Base-by-base conservation (phyloP, 352 stramenopile species). In the Thalassiosira hispida region DNA sequence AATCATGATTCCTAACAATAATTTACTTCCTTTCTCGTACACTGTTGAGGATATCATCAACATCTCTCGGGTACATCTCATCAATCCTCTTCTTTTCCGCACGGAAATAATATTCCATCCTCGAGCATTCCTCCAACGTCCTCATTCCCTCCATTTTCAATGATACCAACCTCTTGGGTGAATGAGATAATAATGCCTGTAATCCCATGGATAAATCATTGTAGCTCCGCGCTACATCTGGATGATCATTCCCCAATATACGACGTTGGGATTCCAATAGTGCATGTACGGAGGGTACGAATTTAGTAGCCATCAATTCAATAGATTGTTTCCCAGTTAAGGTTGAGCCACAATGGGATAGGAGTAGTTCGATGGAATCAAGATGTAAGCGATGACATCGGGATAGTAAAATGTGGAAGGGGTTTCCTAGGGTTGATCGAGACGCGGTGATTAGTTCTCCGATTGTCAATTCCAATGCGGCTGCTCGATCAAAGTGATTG, bases 151-250 rank as follows among this genome's bases (percentile, higher is more conserved):
- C 79, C 23, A 97, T 94, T 63, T 96, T 92, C 9, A 94, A 61
- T 12, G 66, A 86, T 20, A 96, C 86, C 55, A 98, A 82, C 66
- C 93, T 87, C 55, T 94, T 94, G 9, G 93, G 88, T 42, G 96
- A 91, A 63, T 94, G 91, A 7, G 93, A 96, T 7, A 98, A 82
- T 67, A 98, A 82, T 31, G 97, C 73, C 63, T 96, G 90, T 61
- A 98, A 96, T 22, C 89, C 93, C 55, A 98, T 94, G 23, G 94
- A 96, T 62, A 98, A 90, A 59, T 98, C 96, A 56, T 97, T 95
- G 31, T 96, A 87, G 29, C 95, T 98, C 51, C 93, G 85, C 38
- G 94, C 96, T 14, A 98, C 81, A 75, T 97, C 94, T 57, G 97
- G 95, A 75, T 98, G 95, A 74, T 97, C 93, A 18, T 86, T 67